These are phyloP conservation scores for Prunus davidiana DNA, from an alignment of 306 rosid species.

Conservation along the genomic window DNA sequence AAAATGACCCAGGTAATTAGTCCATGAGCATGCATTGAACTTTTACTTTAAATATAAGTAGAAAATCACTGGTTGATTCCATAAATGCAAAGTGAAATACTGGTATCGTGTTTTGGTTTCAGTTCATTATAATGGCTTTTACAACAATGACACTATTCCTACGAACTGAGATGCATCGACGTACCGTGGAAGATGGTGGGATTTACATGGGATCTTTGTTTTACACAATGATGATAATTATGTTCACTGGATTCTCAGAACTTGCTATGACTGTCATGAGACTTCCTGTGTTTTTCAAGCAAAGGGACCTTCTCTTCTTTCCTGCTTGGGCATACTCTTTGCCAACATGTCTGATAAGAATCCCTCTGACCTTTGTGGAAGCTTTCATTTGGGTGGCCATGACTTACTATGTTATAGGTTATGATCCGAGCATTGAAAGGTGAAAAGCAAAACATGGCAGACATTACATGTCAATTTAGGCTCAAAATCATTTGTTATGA, in stretches of 20 bases:
- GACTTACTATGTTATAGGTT: conserved; percentile 43
- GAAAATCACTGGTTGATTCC: neutral
- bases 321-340: conserved; percentile 52
- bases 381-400: conserved; percentile 43
- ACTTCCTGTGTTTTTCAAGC: conserved; percentile 54
- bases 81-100: neutral
- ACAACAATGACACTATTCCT: conserved; percentile 36
- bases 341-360: conserved; percentile 39
- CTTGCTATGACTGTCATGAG: conserved; percentile 45
- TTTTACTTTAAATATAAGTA: neutral
- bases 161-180: conserved; percentile 33
- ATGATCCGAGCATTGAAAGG: conserved; percentile 43
- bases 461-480: neutral
- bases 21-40: neutral
- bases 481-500: neutral
- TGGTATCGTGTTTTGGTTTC: conserved; percentile 1
- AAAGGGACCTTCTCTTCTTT: conserved; percentile 46
- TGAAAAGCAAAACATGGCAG: neutral
- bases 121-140: conserved; percentile 33
- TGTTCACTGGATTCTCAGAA: too few species aligned
- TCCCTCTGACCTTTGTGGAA: conserved; percentile 38
- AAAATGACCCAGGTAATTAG: conserved; percentile 35
- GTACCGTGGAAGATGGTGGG: conserved; percentile 33
- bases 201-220: conserved; percentile 45
- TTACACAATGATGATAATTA: conserved; percentile 30